These are phyloP conservation scores for Fusarium secorum DNA, from an alignment of 2,329 filamentous ascomycete genomes.

Conservation along the genomic window DNA sequence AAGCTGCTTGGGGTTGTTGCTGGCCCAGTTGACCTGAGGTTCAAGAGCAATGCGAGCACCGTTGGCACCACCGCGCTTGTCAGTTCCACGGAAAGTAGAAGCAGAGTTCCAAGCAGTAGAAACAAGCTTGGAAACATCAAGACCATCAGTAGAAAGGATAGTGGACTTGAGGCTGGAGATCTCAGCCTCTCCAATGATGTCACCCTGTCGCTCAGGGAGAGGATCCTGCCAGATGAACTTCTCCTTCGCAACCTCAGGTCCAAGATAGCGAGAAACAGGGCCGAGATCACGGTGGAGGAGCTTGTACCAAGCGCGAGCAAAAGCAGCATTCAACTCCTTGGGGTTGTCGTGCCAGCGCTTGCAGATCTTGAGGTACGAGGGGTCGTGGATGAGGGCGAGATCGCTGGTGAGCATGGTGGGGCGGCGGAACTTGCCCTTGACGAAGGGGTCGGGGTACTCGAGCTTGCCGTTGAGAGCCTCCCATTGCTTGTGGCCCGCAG, in stretches of 20 bases:
- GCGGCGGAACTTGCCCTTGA: constrained; percentile 73
- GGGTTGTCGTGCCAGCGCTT: constrained; percentile 74
- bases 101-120: constrained; percentile 73
- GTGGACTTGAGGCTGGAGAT: constrained; percentile 72
- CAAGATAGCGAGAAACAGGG: constrained; percentile 73
- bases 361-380: constrained; percentile 78
- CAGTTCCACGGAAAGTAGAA: constrained; percentile 75
- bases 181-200: constrained; percentile 68
- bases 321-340: constrained; percentile 72
- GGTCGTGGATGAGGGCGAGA: constrained; percentile 75
- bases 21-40: constrained; percentile 75
- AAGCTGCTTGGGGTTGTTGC: constrained; percentile 76
- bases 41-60: constrained; percentile 78
- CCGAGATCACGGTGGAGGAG: constrained; percentile 82
- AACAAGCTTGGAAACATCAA: constrained; percentile 69
- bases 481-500: constrained; percentile 76
- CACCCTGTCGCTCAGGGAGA: constrained; percentile 66
- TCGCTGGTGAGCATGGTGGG: constrained; percentile 83
- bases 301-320: constrained; percentile 83
- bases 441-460: constrained; percentile 76
- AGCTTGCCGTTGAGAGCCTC: constrained; percentile 73
- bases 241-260: constrained; percentile 77
- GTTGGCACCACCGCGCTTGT: constrained; percentile 86
- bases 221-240: constrained; percentile 79
- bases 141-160: constrained; percentile 65